Evolutionary conservation across 108 stramenopile species (phyloP).

Genomic region (Ochromonas danica): DNA sequence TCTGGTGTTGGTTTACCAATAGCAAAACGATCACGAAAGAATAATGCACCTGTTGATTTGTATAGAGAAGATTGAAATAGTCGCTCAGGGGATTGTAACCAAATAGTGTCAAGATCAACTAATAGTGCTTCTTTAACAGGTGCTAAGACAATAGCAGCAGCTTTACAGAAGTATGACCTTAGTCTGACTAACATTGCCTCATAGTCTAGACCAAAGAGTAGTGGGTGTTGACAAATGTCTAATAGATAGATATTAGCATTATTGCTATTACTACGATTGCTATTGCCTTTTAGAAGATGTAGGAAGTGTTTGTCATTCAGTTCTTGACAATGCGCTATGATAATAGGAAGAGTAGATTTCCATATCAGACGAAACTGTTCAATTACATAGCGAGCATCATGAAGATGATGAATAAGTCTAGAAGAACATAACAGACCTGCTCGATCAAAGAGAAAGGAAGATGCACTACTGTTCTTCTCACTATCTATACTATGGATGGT

Average conservation of each 20-base stretch:
- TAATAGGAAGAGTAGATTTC: background rate
- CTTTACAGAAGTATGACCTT: conserved; percentile 9
- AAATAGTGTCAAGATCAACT: conserved; percentile 9
- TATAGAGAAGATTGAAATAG: background rate
- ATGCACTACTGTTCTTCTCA: too few species aligned
- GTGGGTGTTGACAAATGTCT: background rate
- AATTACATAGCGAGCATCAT: too few species aligned
- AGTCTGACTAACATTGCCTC: background rate
- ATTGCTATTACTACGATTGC: background rate
- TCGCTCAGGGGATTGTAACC: background rate
- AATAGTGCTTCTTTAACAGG: background rate
- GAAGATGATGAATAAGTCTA: too few species aligned
- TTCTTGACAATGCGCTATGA: background rate
- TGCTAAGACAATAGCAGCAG: background rate
- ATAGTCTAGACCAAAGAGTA: background rate
- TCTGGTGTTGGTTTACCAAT: background rate
- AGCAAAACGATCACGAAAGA: conserved; percentile 20
- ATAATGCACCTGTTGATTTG: background rate
- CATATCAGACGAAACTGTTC: too few species aligned
- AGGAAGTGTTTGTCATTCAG: background rate
- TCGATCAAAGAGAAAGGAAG: too few species aligned
- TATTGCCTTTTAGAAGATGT: background rate
- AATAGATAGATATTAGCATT: background rate
- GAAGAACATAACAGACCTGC: too few species aligned
- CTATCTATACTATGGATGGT: too few species aligned